Conservation (phyloP, 2,329 filamentous ascomycete genomes). For the Metarhizium brunneum region DNA sequence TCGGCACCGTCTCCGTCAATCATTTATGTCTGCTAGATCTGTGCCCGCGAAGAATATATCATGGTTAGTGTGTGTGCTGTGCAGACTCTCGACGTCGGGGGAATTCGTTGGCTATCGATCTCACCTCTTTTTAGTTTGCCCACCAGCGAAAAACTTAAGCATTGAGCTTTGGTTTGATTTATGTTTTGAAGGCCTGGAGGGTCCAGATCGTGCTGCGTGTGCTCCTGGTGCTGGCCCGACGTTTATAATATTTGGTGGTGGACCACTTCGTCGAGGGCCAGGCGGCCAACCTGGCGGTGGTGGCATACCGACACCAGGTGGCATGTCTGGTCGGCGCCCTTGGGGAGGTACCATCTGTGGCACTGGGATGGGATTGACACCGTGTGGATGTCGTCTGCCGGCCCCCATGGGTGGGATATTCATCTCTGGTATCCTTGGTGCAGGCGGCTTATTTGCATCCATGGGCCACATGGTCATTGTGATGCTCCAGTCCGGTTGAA, state of each 20-base stretch:
- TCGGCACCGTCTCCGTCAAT: neutral
- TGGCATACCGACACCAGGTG: neutral
- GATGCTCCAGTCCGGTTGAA: constrained; percentile 58
- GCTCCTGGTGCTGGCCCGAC: constrained; percentile 3
- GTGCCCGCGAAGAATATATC: neutral
- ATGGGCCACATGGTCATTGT: constrained; percentile 53
- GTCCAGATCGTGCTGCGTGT: neutral
- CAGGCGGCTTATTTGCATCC: constrained; percentile 26
- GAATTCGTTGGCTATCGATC: neutral
- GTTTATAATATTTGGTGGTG: constrained; percentile 10
- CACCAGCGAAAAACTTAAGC: constrained; percentile 12
- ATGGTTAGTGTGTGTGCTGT: neutral
- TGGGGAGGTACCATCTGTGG: constrained; percentile 3
- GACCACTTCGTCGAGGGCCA: neutral
- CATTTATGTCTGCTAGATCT: constrained; percentile 11
- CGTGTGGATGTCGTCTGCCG: neutral
- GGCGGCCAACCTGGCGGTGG: constrained; percentile 10
- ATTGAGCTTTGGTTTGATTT: constrained; percentile 10
- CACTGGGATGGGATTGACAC: neutral
- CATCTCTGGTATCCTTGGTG: constrained; percentile 3
- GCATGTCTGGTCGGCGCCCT: constrained; percentile 3
- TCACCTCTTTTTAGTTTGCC: constrained; percentile 15
- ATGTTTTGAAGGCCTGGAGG: constrained; percentile 8
- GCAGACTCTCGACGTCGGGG: neutral
- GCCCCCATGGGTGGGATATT: neutral